phyloP scores from a whole-genome alignment of 345 rosid species.

The Turnera subulata region DNA sequence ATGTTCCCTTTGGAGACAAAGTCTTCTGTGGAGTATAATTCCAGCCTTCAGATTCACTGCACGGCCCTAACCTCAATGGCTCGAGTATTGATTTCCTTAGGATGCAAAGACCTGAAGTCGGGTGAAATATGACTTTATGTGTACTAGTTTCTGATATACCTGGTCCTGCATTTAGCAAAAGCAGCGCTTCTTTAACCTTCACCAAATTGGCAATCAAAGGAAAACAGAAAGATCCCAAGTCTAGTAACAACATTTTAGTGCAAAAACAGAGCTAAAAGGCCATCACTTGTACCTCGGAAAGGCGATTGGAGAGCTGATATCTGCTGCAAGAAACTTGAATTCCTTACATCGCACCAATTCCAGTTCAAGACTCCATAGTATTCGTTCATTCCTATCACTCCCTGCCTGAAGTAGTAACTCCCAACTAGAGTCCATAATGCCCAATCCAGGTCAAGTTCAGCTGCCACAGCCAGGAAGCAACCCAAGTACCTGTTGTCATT shows the following conservation, averaged over 20 bases:
- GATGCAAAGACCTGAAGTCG: conserved; percentile 71
- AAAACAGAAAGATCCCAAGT: neutral
- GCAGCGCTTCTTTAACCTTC: neutral
- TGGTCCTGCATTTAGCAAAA: conserved; percentile 52
- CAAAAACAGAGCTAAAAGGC: neutral
- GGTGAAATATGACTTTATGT: conserved; percentile 75
- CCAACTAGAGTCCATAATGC: conserved; percentile 80
- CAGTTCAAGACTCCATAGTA: conserved; percentile 56
- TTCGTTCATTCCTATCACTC: conserved; percentile 57
- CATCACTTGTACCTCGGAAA: conserved; percentile 42
- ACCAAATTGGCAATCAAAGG: neutral
- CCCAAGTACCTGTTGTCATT: conserved; percentile 64
- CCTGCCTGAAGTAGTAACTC: conserved; percentile 77
- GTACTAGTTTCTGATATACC: conserved; percentile 43
- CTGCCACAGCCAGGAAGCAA: conserved; percentile 65
- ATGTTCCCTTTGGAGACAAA: conserved; percentile 42
- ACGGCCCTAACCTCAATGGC: conserved; percentile 55
- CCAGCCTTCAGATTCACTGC: conserved; percentile 74
- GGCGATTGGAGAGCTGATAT: conserved; percentile 59
- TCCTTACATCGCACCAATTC: conserved; percentile 60
- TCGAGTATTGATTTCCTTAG: conserved; percentile 39
- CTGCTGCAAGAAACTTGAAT: conserved; percentile 50
- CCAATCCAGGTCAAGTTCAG: conserved; percentile 84
- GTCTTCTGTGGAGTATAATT: conserved; percentile 46
- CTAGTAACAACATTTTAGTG: neutral